Percentiles rank a stretch among this genome's conserved stretches.
phyloP scores from a whole-genome alignment of 1,284 basidiomycete genomes.

The Ceratobasidium sp. region DNA sequence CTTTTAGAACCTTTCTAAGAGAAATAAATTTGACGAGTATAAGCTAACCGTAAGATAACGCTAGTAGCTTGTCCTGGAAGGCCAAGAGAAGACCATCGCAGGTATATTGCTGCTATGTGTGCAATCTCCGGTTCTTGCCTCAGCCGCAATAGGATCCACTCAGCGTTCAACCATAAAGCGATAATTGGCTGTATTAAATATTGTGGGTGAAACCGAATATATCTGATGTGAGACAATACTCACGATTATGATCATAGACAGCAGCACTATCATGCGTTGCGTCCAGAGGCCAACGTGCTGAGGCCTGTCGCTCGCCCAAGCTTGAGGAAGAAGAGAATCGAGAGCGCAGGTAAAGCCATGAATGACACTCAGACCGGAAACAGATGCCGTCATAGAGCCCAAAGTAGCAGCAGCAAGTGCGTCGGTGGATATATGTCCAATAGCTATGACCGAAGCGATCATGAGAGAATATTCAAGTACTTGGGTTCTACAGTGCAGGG shows the following conservation, averaged over 20 bases:
- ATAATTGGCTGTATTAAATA: constrained; percentile 65
- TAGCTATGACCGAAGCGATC: constrained; percentile 78
- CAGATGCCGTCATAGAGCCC: constrained; percentile 83
- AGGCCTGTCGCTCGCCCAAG: constrained; percentile 88
- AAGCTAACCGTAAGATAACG: constrained; percentile 65
- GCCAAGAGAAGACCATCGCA: constrained; percentile 81
- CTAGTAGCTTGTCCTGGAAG: constrained; percentile 91
- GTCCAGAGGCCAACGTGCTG: constrained; percentile 89
- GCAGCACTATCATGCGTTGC: constrained; percentile 83
- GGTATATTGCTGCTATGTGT: constrained; percentile 76
- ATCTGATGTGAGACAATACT: constrained; percentile 52
- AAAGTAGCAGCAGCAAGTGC: constrained; percentile 87
- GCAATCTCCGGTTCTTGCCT: constrained; percentile 91
- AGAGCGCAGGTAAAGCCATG: constrained; percentile 86
- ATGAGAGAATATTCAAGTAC: constrained; percentile 78
- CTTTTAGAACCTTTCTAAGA: neutral
- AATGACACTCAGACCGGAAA: constrained; percentile 77
- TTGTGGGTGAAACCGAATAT: constrained; percentile 43
- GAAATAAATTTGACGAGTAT: neutral
- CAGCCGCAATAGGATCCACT: constrained; percentile 78
- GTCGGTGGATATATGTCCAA: constrained; percentile 85
- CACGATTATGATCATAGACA: constrained; percentile 68
- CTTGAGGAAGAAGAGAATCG: constrained; percentile 89
- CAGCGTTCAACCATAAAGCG: constrained; percentile 83
- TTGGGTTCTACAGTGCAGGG: constrained; percentile 66